Evolutionary conservation across 345 rosid genomes (phyloP).

Genomic region (Eucalyptus leucophloia): DNA sequence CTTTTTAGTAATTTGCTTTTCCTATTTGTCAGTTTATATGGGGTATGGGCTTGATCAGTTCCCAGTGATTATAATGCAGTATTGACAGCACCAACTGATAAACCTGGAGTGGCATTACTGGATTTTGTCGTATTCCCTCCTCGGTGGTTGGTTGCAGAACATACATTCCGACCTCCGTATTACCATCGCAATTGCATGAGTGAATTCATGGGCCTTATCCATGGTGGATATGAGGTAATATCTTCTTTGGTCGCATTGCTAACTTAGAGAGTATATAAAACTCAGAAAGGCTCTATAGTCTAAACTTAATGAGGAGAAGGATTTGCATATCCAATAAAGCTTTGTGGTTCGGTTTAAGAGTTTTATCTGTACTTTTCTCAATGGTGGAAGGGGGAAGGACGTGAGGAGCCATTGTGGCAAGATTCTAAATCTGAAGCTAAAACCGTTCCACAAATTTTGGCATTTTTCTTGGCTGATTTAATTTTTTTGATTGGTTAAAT

Average conservation of each 20-base stretch:
- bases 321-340: neutral
- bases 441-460: neutral
- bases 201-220: conserved; percentile 91
- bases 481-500: neutral
- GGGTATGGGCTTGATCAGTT: neutral
- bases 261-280: neutral
- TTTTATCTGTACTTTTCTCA: neutral
- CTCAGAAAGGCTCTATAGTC: neutral
- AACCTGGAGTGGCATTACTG: conserved; percentile 90
- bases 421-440: neutral
- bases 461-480: neutral
- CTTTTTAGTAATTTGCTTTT: neutral
- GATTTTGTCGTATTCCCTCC: conserved; percentile 98
- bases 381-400: neutral
- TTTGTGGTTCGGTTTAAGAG: neutral
- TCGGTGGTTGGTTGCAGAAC: conserved; percentile 94
- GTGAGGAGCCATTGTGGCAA: neutral
- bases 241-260: neutral
- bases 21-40: neutral
- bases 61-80: conserved; percentile 28
- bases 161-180: conserved; percentile 93
- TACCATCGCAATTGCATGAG: conserved; percentile 99
- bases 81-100: conserved; percentile 94
- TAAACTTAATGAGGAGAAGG: neutral
- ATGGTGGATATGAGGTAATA: conserved; percentile 88